Evolutionary conservation across 768 basidiomycete species (phyloP).

Genomic region (Boletus tomentosulus): DNA sequence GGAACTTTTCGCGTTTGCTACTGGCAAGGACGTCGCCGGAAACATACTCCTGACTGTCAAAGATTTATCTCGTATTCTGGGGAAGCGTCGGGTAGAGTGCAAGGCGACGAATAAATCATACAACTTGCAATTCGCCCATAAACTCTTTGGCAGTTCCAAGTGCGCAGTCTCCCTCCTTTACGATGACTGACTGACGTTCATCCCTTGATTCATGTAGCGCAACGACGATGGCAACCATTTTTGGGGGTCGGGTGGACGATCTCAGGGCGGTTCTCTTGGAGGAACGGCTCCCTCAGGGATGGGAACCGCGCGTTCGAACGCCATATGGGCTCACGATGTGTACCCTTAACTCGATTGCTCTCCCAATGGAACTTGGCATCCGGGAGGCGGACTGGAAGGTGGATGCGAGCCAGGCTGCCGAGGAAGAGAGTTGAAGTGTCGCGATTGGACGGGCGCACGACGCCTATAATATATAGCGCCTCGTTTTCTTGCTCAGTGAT

Average conservation of each 20-base stretch:
- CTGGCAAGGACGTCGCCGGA: slow-evolving; percentile 51
- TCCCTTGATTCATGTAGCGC: slow-evolving; percentile 36
- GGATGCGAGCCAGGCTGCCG: neutral
- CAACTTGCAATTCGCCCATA: slow-evolving; percentile 46
- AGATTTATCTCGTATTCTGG: slow-evolving; percentile 54
- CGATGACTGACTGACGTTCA: neutral
- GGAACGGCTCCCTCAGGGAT: slow-evolving; percentile 66
- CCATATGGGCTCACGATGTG: slow-evolving; percentile 57
- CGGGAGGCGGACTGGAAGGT: slow-evolving; percentile 14
- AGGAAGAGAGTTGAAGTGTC: too few relatives aligned
- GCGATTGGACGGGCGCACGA: too few relatives aligned
- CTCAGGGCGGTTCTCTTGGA: slow-evolving; percentile 53
- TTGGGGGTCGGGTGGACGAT: slow-evolving; percentile 59
- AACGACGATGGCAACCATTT: slow-evolving; percentile 57
- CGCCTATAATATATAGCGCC: too few relatives aligned
- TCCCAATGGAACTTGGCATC: slow-evolving; percentile 11
- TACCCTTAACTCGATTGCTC: slow-evolving; percentile 42
- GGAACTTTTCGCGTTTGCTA: slow-evolving; percentile 50
- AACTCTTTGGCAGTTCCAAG: slow-evolving; percentile 65
- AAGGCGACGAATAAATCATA: slow-evolving; percentile 53
- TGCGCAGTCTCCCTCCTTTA: slow-evolving; percentile 31
- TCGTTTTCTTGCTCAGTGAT: too few relatives aligned
- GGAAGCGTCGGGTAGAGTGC: slow-evolving; percentile 59
- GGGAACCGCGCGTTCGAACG: slow-evolving; percentile 58
- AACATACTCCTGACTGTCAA: slow-evolving; percentile 45